Evolutionary conservation across 805 yeast species (phyloP), one percentile per base, ranked within the genome.

Genomic region (Saccharomycopsis guyanensis): DNA sequence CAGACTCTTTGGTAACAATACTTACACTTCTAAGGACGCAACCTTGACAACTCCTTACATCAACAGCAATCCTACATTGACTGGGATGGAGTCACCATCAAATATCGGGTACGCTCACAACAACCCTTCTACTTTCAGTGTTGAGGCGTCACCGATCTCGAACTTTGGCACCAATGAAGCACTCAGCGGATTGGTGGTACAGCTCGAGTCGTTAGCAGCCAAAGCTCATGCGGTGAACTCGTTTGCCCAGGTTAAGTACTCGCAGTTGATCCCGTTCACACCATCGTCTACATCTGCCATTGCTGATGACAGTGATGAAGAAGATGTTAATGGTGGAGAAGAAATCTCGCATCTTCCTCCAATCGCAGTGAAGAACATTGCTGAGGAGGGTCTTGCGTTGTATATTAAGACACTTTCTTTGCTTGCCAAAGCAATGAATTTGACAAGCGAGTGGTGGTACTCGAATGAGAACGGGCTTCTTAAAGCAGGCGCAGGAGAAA

Each of bases 361-460:
- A 2, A 63, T 65, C 40, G 78, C 78, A 61, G 64, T 77, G 34
- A 73, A 72, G 49, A 64, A 72, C 8, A 66, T 88, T 3, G 79
- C 94, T 49, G 88, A 84, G 55, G 97, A 93, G 60, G 94, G 97
- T 2, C 78, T 88, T 18, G 81, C 81, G 1, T 66, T 91, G 46
- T 91, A 88, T 63, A 82, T 88, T 52, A 91, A 89, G 63, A 76
- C 94, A 0, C 70, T 93, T 39, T 79, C 95, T 1, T 65, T 89
- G 13, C 70, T 91, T 43, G 91, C 96, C 0, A 78, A 73, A 50
- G 95, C 96, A 0, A 89, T 91, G 94, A 73, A 78, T 42, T 62
- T 79, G 35, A 95, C 96, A 1, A 78, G 89, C 37, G 80, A 73
- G 12, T 93, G 97, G 97, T 93, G 97, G 97, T 73, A 76, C 51